These are phyloP conservation scores for Microdochium bolleyi DNA, from an alignment of 2,329 filamentous ascomycete species.

Conservation along the genomic window DNA sequence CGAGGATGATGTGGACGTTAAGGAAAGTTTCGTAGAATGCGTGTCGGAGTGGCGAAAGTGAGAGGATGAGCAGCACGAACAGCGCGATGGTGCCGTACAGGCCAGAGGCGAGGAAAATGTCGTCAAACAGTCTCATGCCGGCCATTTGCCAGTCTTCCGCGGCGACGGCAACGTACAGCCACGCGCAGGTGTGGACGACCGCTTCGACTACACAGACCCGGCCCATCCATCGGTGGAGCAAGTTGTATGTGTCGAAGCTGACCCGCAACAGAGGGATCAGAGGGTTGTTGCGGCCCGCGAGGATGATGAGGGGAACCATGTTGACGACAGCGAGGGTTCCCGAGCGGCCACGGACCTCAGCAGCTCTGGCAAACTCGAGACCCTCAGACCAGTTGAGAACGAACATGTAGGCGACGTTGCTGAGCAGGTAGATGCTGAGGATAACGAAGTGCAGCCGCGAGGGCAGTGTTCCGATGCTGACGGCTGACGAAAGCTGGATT, in stretches of 20 bases:
- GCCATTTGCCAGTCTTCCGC: constrained; percentile 57
- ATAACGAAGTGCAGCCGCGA: constrained; percentile 55
- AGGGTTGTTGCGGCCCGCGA: constrained; percentile 89
- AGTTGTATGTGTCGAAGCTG: constrained; percentile 95
- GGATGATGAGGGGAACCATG: constrained; percentile 82
- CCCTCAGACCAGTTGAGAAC: constrained; percentile 49
- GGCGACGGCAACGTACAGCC: constrained; percentile 63
- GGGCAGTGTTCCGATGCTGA: constrained; percentile 52
- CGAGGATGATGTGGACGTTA: constrained; percentile 73
- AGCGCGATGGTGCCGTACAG: constrained; percentile 55
- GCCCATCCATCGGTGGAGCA: constrained; percentile 77
- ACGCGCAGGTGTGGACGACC: constrained; percentile 64
- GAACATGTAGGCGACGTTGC: constrained; percentile 57
- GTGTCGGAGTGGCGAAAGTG: constrained; percentile 75
- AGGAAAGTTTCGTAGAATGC: constrained; percentile 98
- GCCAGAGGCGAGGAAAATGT: constrained; percentile 59
- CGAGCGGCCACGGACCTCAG: constrained; percentile 77
- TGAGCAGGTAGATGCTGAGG: constrained; percentile 46
- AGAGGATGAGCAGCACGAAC: constrained; percentile 57
- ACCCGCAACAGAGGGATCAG: constrained; percentile 75
- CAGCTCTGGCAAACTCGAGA: constrained; percentile 58
- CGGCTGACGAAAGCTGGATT: constrained; percentile 50
- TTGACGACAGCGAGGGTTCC: constrained; percentile 82
- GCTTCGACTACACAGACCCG: constrained; percentile 63
- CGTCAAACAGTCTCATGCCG: constrained; percentile 40